These are phyloP conservation scores for Malassezia sp. DNA, from an alignment of 1,284 basidiomycete species.

Conservation along the genomic window DNA sequence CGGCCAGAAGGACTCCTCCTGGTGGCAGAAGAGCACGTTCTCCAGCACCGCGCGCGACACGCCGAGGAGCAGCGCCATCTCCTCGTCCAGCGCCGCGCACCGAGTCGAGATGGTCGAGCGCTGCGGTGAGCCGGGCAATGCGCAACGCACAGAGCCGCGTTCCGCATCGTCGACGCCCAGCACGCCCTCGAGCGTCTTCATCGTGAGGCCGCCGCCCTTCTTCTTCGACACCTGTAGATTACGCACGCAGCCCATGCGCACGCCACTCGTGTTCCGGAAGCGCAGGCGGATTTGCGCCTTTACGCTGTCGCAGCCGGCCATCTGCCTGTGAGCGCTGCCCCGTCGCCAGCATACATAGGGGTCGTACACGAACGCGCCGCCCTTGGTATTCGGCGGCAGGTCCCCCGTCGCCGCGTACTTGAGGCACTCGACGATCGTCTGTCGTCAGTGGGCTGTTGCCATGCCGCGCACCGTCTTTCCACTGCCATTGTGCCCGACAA, in stretches of 20 bases:
- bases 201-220: constrained; percentile 58
- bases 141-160: constrained; percentile 53
- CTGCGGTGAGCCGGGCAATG: too few species aligned
- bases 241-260: constrained; percentile 73
- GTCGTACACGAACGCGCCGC: constrained; percentile 94
- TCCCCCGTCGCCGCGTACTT: constrained; percentile 98
- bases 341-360: constrained; percentile 59
- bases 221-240: constrained; percentile 87
- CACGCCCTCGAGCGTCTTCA: constrained; percentile 95
- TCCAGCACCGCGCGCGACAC: constrained; percentile 94
- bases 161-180: constrained; percentile 61
- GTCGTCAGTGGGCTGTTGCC: constrained; percentile 9
- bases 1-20: constrained; percentile 98
- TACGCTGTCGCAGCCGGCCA: constrained; percentile 95
- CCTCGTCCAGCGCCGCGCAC: constrained; percentile 69
- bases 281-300: constrained; percentile 94
- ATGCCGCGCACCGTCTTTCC: constrained; percentile 65
- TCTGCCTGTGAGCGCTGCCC: constrained; percentile 49
- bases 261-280: constrained; percentile 69
- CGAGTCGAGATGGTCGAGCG: constrained; percentile 37
- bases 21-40: constrained; percentile 98
- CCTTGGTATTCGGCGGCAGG: constrained; percentile 91
- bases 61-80: constrained; percentile 72
- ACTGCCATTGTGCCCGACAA: constrained; percentile 95
- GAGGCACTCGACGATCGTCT: constrained; percentile 94